Base-by-base conservation (phyloP, 257 asterid species). In the Avicennia marina region DNA sequence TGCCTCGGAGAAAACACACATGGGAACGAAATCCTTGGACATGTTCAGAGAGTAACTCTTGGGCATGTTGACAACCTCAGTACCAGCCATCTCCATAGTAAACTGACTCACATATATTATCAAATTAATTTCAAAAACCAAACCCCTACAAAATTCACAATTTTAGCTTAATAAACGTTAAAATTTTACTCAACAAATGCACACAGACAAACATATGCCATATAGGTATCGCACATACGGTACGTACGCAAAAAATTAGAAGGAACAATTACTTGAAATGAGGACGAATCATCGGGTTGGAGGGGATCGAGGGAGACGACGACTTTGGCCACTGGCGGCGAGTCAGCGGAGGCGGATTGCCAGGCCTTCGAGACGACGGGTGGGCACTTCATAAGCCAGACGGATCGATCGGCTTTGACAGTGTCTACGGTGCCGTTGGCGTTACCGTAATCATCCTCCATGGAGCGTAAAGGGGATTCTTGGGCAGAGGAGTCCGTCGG, bases 321-420 rank as follows among this genome's bases (percentile, higher is more conserved):
- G 44, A 89, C 97, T 79, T 89, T 89, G 1, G 91, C 83, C 45
- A 81, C 80, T 20, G 84, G 74, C 7, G 77, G 78, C 12, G 89
- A 42, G 57, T 80, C 91, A 20, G 74, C 62, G 63, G 80, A 48
- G 58, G 91, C 73, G 54, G 93, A 67, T n/a, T 79, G 83, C 97
- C 97, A 89, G 1, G 93, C 77, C 77, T 80, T 84, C 53, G 97
- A 78, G 45, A 89, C 93, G n/a, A 76, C 82, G 4, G 85, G 78
- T 6, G 97, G 95, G 47, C 95, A 86, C 83, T 90, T 90, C 94
- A 90, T 87, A 18, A 90, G 81, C 95, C 95, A 90, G 12, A 87
- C 87, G 50, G 93, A 65, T 67, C 86, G 78, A 17, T 84, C 95
- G 39, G 90, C 69, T 57, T 72, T 86, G 13, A 72, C 51, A 5